Base-by-base conservation (phyloP, 805 yeast species). In the Pichia heedii region DNA sequence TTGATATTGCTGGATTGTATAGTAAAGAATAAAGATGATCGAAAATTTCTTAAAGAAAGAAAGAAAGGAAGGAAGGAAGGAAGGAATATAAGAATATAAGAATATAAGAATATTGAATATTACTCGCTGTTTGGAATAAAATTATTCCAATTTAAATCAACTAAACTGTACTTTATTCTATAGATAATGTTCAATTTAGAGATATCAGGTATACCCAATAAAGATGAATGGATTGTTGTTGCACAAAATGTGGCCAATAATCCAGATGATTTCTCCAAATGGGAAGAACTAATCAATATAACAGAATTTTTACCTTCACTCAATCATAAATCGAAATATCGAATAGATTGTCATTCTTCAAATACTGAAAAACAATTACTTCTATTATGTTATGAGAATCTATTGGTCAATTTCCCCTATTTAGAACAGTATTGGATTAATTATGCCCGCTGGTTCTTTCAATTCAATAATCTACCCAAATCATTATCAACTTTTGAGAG, bases 371-470 rank as follows among this genome's bases (percentile, higher is more conserved):
- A 41, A 26, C 44, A 27, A 39, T 6, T 44, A 12, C 26, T 44
- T 2, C 52, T 71, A 36, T 46, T 59, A 4, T 55, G 73, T 2
- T 75, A 69, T 49, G 64, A 63, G 36, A 65, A 69, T 33, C 54
- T 77, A 13, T 60, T 79, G 15, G 55, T 56, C 1, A 65, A 67
- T 38, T 78, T 60, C 50, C 84, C 85, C 0, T 55, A 62, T 5
- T 57, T 71, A 26, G 76, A 71, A 48, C 73, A 72, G 37, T 75
- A 75, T 51, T 79, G 84, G 84, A 59, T 74, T n/a, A 64, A 70
- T 33, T 76, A 62, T 54, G 81, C 82, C 0, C 53, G 58, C 4
- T 62, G 70, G 67, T 71, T 70, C 49, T 72, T 67, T 49, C 60
- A 57, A 27, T 54, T 74, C 26, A 78, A 77, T 1, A 53, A 65